Evolutionary conservation across 2,329 filamentous ascomycete species (phyloP), one percentile per base, ranked within the genome.

Genomic region (Venturia oleaginea): DNA sequence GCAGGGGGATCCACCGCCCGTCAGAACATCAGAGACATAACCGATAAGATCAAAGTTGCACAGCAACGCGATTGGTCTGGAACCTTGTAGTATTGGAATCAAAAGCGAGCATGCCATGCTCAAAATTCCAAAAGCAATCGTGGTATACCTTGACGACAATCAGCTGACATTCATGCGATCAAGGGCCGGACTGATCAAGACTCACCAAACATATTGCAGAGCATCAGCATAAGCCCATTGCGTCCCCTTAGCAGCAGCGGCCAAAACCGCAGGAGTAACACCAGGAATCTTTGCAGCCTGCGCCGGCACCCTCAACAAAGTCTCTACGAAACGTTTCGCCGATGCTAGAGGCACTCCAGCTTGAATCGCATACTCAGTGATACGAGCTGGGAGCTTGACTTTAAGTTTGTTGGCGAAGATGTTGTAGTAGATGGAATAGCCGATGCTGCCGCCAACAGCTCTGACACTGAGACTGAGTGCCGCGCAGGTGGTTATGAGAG

Each of bases 401-500:
- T 43, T 65, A 11, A 66, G 51, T 51, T 66, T 66, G 27, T 64
- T 55, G 22, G 22, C 32, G 63, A 66, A 66, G 62, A 66, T 66
- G 57, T 64, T 64, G 57, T 64, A 66, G 65, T 65, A 66, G 30
- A 66, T 66, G 55, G 37, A 51, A 30, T 66, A 66, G 2, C 65
- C 65, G 59, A 66, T 65, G 32, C 43, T 38, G 17, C 65, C 65
- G 13, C 65, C 65, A n/a, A 66, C 64, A 42, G 64, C 64, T 32
- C 64, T 62, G 19, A 65, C 59, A 32, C 59, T 62, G 27, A 65
- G 64, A 37, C 54, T 64, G 22, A 65, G 38, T n/a, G 64, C 64
- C 10, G 64, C 64, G n/a, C 59, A 62, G n/a, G 73, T 74, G 4
- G 72, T 74, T 55, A 74, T 74, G 6, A 73, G 68, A 4, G 70